A percentile compares a stretch with the other conserved stretches of the same genome.
These are phyloP conservation scores for Solanum medicagineum DNA, from an alignment of 257 asterid genomes.

Conservation along the genomic window DNA sequence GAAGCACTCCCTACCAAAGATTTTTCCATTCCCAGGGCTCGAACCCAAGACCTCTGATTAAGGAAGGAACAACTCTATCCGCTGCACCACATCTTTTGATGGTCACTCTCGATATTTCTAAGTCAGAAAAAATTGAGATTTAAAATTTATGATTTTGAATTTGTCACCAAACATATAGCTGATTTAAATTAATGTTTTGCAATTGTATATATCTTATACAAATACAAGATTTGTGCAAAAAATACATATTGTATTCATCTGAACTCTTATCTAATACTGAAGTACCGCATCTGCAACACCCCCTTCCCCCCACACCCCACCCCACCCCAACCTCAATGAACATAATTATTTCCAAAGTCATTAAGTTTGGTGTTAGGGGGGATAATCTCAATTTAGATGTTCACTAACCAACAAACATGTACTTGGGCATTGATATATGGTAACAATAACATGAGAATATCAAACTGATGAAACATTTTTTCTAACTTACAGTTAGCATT, in stretches of 20 bases:
- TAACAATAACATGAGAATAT: not conserved
- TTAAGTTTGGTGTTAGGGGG: not conserved
- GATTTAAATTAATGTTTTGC: not conserved
- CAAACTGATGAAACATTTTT: not conserved
- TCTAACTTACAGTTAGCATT: not conserved
- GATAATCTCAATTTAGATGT: not conserved
- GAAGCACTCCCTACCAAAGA: no score
- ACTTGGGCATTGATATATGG: not conserved
- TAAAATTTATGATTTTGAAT: not conserved
- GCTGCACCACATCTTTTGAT: no score
- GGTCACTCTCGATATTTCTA: no score
- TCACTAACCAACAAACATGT: not conserved
- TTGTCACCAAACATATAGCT: not conserved
- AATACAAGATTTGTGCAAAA: not conserved
- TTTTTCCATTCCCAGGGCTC: no score
- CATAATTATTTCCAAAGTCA: not conserved
- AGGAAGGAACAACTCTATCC: no score
- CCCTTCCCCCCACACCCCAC: no score
- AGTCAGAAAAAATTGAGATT: no score
- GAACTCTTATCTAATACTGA: not conserved
- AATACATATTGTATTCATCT: not conserved
- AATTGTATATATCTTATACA: not conserved
- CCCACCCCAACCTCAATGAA: not conserved
- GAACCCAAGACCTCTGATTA: no score
- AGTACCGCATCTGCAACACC: not conserved